Evolutionary conservation across 2,329 filamentous ascomycete species (phyloP).

Genomic region (Huntiella abstrusa): DNA sequence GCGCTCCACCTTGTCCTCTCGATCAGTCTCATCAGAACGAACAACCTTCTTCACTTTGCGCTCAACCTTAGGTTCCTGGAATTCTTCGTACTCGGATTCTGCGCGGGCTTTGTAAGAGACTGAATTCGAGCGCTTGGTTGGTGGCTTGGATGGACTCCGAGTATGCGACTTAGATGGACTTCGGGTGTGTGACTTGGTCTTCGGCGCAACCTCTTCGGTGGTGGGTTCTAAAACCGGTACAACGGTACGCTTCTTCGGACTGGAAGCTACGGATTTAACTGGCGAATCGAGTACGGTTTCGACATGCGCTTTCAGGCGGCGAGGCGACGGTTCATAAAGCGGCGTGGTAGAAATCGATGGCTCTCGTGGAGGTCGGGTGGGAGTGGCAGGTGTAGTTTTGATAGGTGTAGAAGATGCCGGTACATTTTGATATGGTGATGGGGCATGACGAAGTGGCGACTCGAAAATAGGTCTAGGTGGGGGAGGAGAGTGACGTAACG

Average conservation of each 20-base stretch:
- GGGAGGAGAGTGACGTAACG: constrained; percentile 11
- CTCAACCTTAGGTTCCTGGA: neutral
- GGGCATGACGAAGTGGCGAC: neutral
- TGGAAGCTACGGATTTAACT: constrained; percentile 2
- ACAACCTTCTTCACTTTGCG: constrained; percentile 6
- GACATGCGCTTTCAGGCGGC: constrained; percentile 5
- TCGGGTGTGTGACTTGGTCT: constrained; percentile 1
- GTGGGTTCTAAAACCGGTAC: neutral
- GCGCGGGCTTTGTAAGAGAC: constrained; percentile 1
- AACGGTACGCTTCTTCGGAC: neutral
- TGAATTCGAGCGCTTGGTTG: constrained; percentile 3
- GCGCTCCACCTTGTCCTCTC: neutral
- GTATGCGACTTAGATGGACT: constrained; percentile 2
- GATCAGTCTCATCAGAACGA: constrained; percentile 1
- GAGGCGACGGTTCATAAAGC: neutral
- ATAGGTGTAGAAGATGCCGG: neutral
- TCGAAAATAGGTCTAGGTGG: constrained; percentile 2
- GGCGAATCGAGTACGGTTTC: constrained; percentile 10
- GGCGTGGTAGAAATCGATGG: neutral
- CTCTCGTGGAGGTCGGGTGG: constrained; percentile 2
- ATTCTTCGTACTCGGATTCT: neutral
- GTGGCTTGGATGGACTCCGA: constrained; percentile 5
- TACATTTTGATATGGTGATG: neutral
- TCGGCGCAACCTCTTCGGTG: neutral
- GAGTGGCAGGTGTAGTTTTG: neutral